Evolutionary conservation across 2,329 filamentous ascomycete species (phyloP).

Genomic region (Tolypocladium tundrense): DNA sequence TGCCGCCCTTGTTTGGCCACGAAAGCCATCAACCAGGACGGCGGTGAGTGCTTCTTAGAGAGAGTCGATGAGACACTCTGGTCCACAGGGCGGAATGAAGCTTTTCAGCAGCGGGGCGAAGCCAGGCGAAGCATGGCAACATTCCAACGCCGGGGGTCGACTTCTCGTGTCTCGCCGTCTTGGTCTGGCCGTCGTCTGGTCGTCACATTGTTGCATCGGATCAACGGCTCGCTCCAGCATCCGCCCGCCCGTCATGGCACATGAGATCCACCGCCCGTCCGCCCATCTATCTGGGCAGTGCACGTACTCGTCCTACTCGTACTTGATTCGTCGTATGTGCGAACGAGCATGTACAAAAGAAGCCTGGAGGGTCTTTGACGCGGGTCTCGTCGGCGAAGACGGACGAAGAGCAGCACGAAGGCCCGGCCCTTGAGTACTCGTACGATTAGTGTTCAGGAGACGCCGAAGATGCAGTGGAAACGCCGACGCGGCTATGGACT

Average conservation of each 20-base stretch:
- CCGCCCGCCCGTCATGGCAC: not conserved
- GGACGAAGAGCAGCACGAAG: not conserved
- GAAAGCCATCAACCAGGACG: not conserved
- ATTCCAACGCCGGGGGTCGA: not conserved
- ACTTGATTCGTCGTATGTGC: not conserved
- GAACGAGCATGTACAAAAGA: not conserved
- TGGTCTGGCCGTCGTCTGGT: not conserved
- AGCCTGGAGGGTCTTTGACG: too few relatives aligned
- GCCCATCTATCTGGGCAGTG: not conserved
- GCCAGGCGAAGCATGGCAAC: not conserved
- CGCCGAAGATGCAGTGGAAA: too few relatives aligned
- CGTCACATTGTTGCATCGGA: not conserved
- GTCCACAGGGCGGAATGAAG: not conserved
- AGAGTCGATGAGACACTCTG: not conserved
- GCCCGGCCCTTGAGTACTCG: too few relatives aligned
- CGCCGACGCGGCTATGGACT: too few relatives aligned
- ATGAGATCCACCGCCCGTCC: not conserved
- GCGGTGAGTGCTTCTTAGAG: not conserved
- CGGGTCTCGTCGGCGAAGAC: not conserved
- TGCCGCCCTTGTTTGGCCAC: too few relatives aligned
- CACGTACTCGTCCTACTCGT: too few relatives aligned
- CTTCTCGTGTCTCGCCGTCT: not conserved
- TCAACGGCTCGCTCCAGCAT: not conserved
- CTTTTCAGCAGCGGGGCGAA: not conserved
- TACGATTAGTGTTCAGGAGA: too few relatives aligned